A percentile compares a stretch with the other conserved stretches of the same genome.
These are phyloP conservation scores for Dothidotthia symphoricarpi DNA, from an alignment of 2,329 filamentous ascomycete genomes.

Conservation along the genomic window DNA sequence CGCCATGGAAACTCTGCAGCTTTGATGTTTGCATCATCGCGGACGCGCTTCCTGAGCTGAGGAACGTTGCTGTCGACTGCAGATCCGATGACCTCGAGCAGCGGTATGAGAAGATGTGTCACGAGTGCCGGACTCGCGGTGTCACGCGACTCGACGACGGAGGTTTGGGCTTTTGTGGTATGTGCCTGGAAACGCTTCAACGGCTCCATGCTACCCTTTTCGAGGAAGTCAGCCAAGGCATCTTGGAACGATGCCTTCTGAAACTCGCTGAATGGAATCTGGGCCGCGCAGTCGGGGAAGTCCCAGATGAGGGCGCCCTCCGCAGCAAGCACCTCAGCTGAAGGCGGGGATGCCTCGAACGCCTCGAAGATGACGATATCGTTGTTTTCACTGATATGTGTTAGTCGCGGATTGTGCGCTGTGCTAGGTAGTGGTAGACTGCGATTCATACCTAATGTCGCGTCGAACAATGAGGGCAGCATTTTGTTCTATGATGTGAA, in stretches of 20 bases:
- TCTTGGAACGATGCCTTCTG: conserved; percentile 46
- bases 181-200: conserved; percentile 53
- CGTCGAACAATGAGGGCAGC: conserved; percentile 45
- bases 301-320: conserved; percentile 54
- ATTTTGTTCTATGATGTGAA: conserved; percentile 49
- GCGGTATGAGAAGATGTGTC: conserved; percentile 57
- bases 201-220: conserved; percentile 54
- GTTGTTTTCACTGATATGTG: conserved; percentile 5
- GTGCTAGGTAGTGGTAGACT: conserved; percentile 12
- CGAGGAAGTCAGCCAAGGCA: conserved; percentile 52
- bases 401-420: conserved; percentile 10
- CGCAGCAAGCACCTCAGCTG: conserved; percentile 52
- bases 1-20: conserved; percentile 57
- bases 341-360: conserved; percentile 57
- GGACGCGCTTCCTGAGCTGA: conserved; percentile 54
- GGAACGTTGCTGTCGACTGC: conserved; percentile 32
- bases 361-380: conserved; percentile 51
- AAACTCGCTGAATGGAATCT: conserved; percentile 46
- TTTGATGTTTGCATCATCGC: conserved; percentile 58
- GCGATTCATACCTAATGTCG: conserved; percentile 19
- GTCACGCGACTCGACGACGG: conserved; percentile 55
- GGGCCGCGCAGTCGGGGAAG: conserved; percentile 56
- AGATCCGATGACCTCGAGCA: conserved; percentile 55
- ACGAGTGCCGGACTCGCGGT: conserved; percentile 56
- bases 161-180: conserved; percentile 50